Percentiles rank a stretch among this genome's conserved stretches.
These are phyloP conservation scores for Neotropicomus parvogracilis DNA, from an alignment of 1,284 basidiomycete species.

Conservation along the genomic window DNA sequence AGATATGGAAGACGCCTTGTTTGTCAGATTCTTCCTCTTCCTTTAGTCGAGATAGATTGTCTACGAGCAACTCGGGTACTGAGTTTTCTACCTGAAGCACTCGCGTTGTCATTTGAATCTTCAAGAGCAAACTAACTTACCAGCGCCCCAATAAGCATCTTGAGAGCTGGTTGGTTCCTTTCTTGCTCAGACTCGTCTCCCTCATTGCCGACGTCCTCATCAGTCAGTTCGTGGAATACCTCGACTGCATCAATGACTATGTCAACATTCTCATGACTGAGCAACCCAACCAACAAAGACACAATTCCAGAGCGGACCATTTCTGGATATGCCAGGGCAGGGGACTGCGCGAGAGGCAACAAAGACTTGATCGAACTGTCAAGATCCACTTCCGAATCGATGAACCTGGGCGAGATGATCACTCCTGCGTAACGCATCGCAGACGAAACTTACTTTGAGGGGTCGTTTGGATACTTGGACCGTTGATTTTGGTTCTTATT, in stretches of 20 bases:
- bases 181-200: slow-evolving; percentile 66
- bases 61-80: slow-evolving; percentile 84
- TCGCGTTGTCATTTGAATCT: slow-evolving; percentile 1
- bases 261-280: slow-evolving; percentile 91
- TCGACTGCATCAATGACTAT: slow-evolving; percentile 92
- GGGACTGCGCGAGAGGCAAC: slow-evolving; percentile 85
- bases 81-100: slow-evolving; percentile 68
- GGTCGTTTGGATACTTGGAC: slow-evolving; percentile 87
- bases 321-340: slow-evolving; percentile 84
- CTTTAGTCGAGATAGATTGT: slow-evolving; percentile 82
- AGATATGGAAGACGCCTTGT: slow-evolving; percentile 88
- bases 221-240: slow-evolving; percentile 90
- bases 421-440: neutral
- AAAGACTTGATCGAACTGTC: slow-evolving; percentile 84
- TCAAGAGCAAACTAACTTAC: slow-evolving; percentile 43
- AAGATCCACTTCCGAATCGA: slow-evolving; percentile 96
- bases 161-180: slow-evolving; percentile 66
- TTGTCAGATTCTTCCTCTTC: slow-evolving; percentile 84
- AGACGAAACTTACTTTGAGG: slow-evolving; percentile 64
- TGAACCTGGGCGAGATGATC: slow-evolving; percentile 63
- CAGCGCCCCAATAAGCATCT: slow-evolving; percentile 68
- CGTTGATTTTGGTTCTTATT: slow-evolving; percentile 94
- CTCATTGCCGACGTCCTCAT: slow-evolving; percentile 89
- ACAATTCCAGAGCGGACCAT: slow-evolving; percentile 75
- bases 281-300: slow-evolving; percentile 71